A percentile compares a stretch with the other conserved stretches of the same genome.
Conservation (phyloP, 208 protist species). For the Leishmania braziliensis region DNA sequence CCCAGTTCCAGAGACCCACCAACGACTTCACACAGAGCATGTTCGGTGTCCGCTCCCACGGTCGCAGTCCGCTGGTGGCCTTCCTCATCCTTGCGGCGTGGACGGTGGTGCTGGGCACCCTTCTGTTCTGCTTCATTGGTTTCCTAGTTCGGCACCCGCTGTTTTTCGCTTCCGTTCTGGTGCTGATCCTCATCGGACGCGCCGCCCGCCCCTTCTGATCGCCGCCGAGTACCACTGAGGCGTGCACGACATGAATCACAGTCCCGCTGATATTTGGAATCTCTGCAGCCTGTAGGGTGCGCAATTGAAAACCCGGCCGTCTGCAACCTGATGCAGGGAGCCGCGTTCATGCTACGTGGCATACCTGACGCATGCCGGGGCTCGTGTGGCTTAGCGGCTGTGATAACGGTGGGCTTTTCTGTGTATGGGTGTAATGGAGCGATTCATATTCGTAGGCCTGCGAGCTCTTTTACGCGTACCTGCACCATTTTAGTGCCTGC, state of each 20-base stretch:
- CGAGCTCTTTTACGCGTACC: not conserved
- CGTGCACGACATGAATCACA: not conserved
- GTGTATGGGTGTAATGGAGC: not conserved
- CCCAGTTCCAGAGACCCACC: slow-evolving; percentile 39
- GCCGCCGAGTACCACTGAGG: not conserved
- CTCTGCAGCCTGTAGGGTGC: not conserved
- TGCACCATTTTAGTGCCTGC: not conserved
- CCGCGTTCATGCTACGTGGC: not conserved
- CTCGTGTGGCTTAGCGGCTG: not conserved
- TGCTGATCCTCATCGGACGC: slow-evolving; percentile 60
- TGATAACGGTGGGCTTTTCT: not conserved
- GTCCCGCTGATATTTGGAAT: not conserved
- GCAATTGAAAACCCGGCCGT: not conserved
- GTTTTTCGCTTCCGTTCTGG: slow-evolving; percentile 59
- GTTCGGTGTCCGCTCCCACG: slow-evolving; percentile 77
- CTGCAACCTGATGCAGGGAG: not conserved
- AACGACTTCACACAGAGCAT: slow-evolving; percentile 71
- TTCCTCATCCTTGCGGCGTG: slow-evolving; percentile 74
- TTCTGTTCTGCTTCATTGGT: slow-evolving; percentile 47
- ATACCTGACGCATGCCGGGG: not conserved
- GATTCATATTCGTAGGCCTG: not conserved
- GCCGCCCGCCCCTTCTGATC: slow-evolving; percentile 36
- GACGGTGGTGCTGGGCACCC: slow-evolving; percentile 60
- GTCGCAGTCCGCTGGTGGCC: slow-evolving; percentile 61
- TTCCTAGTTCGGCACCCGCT: slow-evolving; percentile 74